Evolutionary conservation across 345 rosid species (phyloP).

Genomic region (Lenwebbia sp.): DNA sequence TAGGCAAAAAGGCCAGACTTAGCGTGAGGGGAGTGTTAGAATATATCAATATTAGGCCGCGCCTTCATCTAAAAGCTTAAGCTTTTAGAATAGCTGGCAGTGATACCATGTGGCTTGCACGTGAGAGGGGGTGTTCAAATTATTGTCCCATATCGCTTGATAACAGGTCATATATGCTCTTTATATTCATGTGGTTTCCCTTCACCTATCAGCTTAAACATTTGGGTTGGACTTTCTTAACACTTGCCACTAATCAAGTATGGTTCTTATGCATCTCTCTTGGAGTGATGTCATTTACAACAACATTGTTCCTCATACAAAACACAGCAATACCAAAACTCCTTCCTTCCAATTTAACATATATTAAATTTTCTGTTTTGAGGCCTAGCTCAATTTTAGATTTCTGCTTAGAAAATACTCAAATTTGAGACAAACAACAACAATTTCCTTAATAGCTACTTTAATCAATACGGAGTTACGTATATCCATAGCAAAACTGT

Average conservation of each 20-base stretch:
- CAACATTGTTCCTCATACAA: background rate
- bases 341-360: background rate
- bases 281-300: background rate
- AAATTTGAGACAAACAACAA: background rate
- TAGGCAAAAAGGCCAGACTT: no score
- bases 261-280: background rate
- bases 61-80: no score
- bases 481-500: background rate
- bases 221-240: no score
- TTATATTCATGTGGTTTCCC: no score
- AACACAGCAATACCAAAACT: background rate
- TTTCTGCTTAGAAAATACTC: background rate
- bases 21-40: no score
- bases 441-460: background rate
- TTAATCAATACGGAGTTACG: background rate
- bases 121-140: no score
- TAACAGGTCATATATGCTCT: no score
- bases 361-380: background rate
- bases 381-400: background rate
- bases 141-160: no score
- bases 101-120: no score
- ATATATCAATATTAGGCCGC: no score
- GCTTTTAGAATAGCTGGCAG: no score
- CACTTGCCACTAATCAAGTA: background rate
- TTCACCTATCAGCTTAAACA: no score